These are phyloP conservation scores for sunflower (Helianthus annuus) DNA, from an alignment of 129 eudicot genomes.

Conservation along the genomic window DNA sequence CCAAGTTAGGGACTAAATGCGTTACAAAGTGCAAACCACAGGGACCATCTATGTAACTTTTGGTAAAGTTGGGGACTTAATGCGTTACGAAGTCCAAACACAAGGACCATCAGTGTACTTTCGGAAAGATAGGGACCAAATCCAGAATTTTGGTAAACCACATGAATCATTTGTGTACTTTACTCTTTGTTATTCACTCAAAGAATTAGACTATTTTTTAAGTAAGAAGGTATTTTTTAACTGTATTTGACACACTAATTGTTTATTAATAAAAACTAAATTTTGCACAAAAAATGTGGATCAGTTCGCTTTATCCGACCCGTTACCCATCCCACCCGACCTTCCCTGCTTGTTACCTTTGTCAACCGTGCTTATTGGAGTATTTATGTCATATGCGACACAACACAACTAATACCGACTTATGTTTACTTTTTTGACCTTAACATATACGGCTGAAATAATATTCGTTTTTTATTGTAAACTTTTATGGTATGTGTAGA, in stretches of 20 bases:
- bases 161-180: no score
- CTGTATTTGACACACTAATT: not conserved
- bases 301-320: not conserved
- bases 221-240: not conserved
- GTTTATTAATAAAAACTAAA: not conserved
- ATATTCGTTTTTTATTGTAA: not conserved
- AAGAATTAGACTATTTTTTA: not conserved
- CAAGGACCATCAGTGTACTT: no score
- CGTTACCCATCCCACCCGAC: not conserved
- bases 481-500: slow-evolving; percentile 39
- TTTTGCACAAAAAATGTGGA: not conserved
- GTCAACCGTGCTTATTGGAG: slow-evolving; percentile 25
- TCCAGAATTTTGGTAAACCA: no score
- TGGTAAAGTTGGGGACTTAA: no score
- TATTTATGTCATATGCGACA: not conserved
- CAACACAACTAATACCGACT: not conserved
- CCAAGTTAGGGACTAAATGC: no score
- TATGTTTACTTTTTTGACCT: slow-evolving; percentile 14
- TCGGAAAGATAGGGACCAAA: no score
- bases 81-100: no score
- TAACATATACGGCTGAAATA: not conserved
- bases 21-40: no score
- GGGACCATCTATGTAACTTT: no score
- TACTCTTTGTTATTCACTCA: not conserved
- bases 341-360: not conserved